Evolutionary conservation across 2,329 filamentous ascomycete species (phyloP), one percentile per base, ranked within the genome.

Genomic region (Harringtonia lauricola): DNA sequence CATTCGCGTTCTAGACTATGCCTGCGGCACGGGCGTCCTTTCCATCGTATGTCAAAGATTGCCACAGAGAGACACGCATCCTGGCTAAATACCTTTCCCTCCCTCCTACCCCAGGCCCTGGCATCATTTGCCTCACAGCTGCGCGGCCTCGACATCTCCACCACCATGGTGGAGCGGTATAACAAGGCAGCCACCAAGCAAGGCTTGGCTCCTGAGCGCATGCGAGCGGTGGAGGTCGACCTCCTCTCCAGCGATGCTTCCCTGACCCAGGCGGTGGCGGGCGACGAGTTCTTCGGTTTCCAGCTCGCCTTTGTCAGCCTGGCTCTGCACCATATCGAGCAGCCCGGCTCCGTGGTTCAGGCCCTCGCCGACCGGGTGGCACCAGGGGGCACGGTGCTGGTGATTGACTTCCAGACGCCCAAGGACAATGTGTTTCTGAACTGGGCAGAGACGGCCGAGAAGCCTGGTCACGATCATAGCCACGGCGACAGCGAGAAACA

Each of bases 91-190:
- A 13, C 4, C 24, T 48, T 8, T 19, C 43, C 6, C 21, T 41
- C 4, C 36, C 14, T 14, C 17, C 41, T 13, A 2, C 8, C 3
- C 3, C 13, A 47, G 41, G 35, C 36, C 6, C 43, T 49, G 2
- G 34, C 43, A 1, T 45, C 49, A 2, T 47, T 42, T 14, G 47
- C 42, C 2, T 14, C 39, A 1, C 41, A 40, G 6, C 28, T 55
- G 12, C 51, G 52, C 14, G 55, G 53, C 19, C 41, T 55, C 6
- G 52, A 56, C 44, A 51, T 55, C 18, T 53, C 52, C 8, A 39
- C 51, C 10, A 40, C 42, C 45, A 56, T 55, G 55, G 51, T 53
- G 18, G 38, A 49, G 31, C 41, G 33, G 24, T 55, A 54, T 45
- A 55, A 55, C 45, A 43, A 46, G 7, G 13, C 42, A 1, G 49